phyloP scores from a whole-genome alignment of 257 asterid species.

The Euphrasia confusa region DNA sequence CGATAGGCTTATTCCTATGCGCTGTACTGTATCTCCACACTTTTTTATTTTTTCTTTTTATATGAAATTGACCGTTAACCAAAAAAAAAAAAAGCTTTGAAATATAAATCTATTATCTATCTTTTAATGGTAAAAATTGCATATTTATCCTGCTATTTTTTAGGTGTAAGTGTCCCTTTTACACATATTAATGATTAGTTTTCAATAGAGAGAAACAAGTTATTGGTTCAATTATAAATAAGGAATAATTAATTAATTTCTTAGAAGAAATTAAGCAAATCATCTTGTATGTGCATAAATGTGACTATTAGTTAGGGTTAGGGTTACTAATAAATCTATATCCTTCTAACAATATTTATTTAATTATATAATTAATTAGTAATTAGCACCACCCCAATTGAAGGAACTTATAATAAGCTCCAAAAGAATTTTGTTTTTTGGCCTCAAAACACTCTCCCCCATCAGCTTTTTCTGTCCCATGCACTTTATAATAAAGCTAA shows the following conservation, averaged over 20 bases:
- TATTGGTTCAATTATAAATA: too few relatives aligned
- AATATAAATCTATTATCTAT: too few relatives aligned
- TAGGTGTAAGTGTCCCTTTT: neutral
- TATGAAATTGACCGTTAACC: too few relatives aligned
- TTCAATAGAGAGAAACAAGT: neutral
- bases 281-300: too few relatives aligned
- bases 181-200: neutral
- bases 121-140: too few relatives aligned
- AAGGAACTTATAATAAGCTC: slow-evolving; percentile 48
- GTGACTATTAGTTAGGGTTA: too few relatives aligned
- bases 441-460: slow-evolving; percentile 7
- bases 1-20: too few relatives aligned
- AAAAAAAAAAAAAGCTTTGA: too few relatives aligned
- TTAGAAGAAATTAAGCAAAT: too few relatives aligned
- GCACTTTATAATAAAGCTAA: slow-evolving; percentile 11
- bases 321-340: neutral
- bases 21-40: too few relatives aligned
- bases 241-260: neutral
- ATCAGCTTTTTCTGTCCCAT: slow-evolving; percentile 5
- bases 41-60: too few relatives aligned
- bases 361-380: neutral
- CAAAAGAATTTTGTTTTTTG: slow-evolving; percentile 40
- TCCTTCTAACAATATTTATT: neutral
- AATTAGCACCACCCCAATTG: slow-evolving; percentile 38
- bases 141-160: neutral